These are phyloP conservation scores for Acidomyces sp. DNA, from an alignment of 495 filamentous ascomycete species.

Conservation along the genomic window DNA sequence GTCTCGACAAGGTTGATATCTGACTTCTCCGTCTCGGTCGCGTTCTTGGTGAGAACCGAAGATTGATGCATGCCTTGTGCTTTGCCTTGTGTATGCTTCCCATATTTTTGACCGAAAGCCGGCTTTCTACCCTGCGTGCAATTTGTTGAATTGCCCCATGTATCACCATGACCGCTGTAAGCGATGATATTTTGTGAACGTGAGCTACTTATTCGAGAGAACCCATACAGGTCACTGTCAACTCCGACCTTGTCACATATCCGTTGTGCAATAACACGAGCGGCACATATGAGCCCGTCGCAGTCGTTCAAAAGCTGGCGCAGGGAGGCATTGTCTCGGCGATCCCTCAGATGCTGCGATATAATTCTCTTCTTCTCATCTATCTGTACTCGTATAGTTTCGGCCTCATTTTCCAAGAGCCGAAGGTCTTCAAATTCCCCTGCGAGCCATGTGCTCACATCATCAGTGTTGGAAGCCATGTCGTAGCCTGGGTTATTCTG, in stretches of 20 bases:
- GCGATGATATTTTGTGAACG: neutral
- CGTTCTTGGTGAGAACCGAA: conserved; percentile 4
- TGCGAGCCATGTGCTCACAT: conserved; percentile 11
- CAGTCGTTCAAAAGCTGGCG: conserved; percentile 26
- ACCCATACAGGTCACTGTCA: neutral
- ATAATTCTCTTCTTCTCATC: conserved; percentile 19
- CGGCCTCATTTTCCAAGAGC: conserved; percentile 20
- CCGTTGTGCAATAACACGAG: conserved; percentile 14
- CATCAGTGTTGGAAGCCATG: too few species aligned
- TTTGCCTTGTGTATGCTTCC: neutral
- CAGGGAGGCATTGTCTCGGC: conserved; percentile 21
- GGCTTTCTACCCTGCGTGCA: conserved; percentile 4
- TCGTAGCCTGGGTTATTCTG: neutral
- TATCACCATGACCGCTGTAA: too few species aligned
- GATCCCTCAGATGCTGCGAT: conserved; percentile 13
- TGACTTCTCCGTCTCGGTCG: conserved; percentile 12
- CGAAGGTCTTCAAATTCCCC: conserved; percentile 25
- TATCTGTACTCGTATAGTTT: conserved; percentile 21
- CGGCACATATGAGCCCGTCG: conserved; percentile 26
- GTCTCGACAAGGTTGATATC: conserved; percentile 17
- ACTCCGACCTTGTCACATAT: conserved; percentile 14
- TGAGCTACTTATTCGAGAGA: neutral
- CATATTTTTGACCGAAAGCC: neutral
- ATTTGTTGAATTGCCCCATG: too few species aligned
- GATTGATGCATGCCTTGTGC: conserved; percentile 3